Base-by-base conservation (phyloP, 1,284 basidiomycete species). In the Moniliophthora roreri region DNA sequence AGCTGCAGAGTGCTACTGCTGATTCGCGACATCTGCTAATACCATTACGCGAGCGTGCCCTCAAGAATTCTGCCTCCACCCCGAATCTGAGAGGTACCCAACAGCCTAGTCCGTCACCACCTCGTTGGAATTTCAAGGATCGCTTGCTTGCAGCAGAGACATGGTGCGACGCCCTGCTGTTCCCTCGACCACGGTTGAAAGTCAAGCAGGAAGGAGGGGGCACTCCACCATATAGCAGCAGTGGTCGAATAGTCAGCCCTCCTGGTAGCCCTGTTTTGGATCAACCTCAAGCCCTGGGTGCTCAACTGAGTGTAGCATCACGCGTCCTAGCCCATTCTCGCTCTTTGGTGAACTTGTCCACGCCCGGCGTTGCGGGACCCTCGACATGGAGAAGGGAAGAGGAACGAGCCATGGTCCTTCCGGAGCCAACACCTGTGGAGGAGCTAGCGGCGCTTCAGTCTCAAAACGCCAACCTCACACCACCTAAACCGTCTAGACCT, bases 81-180 rank as follows among this genome's bases (percentile, higher is more conserved):
- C 86, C 86, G 18, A 80, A 89, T 63, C 70, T 90, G 48, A 76
- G 77, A 10, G 58, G 69, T 16, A 46, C 54, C 64, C 6, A 55
- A 63, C 16, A 51, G 44, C 32, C 51, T 45, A 32, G 28, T 32
- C 52, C 52, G 21, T 56, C 52, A 18, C 53, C 35, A 52, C 21
- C 48, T 46, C 36, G 40, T 23, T 45, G 20, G 53, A 56, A 28
- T 48, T 57, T 41, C 36, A 80, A 74, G 57, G 84, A 87, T 36
- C 72, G 82, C 6, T 89, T 85, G 85, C 61, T 89, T 1, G 80
- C 82, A 1, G 80, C 87, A 0, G 86, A 90, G 68, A 84, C 85
- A 9, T 89, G 88, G 86, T 91, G 89, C 66, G 87, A 89, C 60
- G 88, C 87, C 1, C 60, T 91, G 3, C 67, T 91, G 38, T 84